Conservation (phyloP, 345 rosid species). For the Pugionium dolabratum region DNA sequence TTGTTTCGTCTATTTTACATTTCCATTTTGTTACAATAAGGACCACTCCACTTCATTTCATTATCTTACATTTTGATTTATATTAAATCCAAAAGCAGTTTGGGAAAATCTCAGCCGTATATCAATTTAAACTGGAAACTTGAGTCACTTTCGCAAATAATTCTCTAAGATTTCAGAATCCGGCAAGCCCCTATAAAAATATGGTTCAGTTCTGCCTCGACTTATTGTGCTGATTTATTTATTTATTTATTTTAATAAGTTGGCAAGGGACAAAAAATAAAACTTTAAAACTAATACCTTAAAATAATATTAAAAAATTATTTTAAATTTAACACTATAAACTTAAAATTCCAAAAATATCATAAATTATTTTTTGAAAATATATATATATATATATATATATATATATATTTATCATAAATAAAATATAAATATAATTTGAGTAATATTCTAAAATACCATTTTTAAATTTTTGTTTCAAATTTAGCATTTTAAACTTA, state of each 20-base stretch:
- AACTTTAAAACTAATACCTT: too few relatives aligned
- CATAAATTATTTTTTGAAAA: too few relatives aligned
- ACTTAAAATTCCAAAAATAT: too few relatives aligned
- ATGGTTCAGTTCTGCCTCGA: background rate
- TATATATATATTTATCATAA: too few relatives aligned
- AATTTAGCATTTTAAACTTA: too few relatives aligned
- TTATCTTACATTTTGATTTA: background rate
- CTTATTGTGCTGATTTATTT: conserved; percentile 6
- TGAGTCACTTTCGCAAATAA: conserved; percentile 31
- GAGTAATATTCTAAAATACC: too few relatives aligned
- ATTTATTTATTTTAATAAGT: background rate
- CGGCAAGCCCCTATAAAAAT: background rate
- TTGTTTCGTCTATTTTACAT: conserved; percentile 36
- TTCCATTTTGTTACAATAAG: conserved; percentile 27
- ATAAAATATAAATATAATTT: too few relatives aligned
- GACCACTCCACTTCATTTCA: conserved; percentile 34
- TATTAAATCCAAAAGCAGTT: background rate
- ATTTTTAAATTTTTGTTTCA: too few relatives aligned
- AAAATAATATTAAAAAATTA: too few relatives aligned
- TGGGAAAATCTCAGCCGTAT: conserved; percentile 8
- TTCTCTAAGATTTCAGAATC: conserved; percentile 27
- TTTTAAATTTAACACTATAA: too few relatives aligned
- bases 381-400: too few relatives aligned
- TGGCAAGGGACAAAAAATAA: conserved; percentile 28
- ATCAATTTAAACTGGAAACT: conserved; percentile 24